Evolutionary conservation across 495 filamentous ascomycete genomes (phyloP), one percentile per base, ranked within the genome.

Genomic region (Aspergillus asperescens): DNA sequence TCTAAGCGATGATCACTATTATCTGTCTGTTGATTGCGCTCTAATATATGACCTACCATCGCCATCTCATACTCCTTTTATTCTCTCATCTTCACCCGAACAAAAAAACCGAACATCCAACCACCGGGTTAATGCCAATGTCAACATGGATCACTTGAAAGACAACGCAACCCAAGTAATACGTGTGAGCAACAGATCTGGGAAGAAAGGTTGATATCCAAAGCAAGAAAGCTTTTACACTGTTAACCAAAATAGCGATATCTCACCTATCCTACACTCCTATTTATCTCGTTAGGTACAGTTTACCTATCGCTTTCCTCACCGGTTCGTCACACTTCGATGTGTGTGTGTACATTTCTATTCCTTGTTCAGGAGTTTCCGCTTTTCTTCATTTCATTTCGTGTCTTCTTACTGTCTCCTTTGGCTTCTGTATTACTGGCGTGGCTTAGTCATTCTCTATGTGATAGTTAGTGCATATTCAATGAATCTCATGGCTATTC

Each of bases 1-100:
- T 78, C 47, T 78, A 70, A 71, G 12, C 38, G 15, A 15, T 37
- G 24, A 2, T 29, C 9, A 53, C 18, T 23, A 63, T 52, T 31
- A 6, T 40, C 19, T 44, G 28, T 50, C 28, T 27, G 10, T 8
- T 27, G 34, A 29, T 41, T 27, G 18, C 52, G 13, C n/a, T 28
- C 45, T 44, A 45, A 39, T 51, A 13, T 19, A 54, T 28, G 13
- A 19, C 38, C 37, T 31, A 20, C 31, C n/a, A 43, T 23, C 47
- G 18, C 39, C 39, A 27, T 19, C 29, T 37, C 20, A 35, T 12
- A 31, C 9, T 7, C 39, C 24, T 28, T 13, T 28, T 43, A 43
- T 43, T 18, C 22, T 18, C 22, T 28, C 19, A 28, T 43, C 13
- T 28, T 43, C 34, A 39, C 15, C 22, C 22, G 13, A 19, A 23